phyloP scores from a whole-genome alignment of 768 basidiomycete genomes.

The Boletus eberwhitei region DNA sequence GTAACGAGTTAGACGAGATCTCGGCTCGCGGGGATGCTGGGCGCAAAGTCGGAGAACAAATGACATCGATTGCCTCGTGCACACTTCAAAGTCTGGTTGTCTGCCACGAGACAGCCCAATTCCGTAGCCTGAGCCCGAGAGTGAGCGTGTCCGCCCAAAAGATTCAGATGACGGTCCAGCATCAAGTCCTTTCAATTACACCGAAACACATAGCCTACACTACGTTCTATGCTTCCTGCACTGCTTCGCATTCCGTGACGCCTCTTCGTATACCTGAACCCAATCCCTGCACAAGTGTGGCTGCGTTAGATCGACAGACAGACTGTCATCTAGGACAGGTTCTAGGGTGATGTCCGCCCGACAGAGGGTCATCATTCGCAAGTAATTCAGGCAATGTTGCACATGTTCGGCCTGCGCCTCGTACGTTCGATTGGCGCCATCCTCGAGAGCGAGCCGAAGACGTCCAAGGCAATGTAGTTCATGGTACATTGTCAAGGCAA shows the following conservation, averaged over 20 bases:
- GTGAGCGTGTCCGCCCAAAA: too few relatives aligned
- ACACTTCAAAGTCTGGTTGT: too few relatives aligned
- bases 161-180: not conserved
- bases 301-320: conserved; percentile 21
- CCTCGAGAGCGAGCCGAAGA: conserved; percentile 25
- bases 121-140: too few relatives aligned
- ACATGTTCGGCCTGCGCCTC: conserved; percentile 22
- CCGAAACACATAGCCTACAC: not conserved
- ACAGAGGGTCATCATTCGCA: conserved; percentile 46
- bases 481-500: conserved; percentile 38
- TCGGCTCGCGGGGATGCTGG: too few relatives aligned
- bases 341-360: conserved; percentile 48
- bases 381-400: conserved; percentile 49
- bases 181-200: not conserved
- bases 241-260: conserved; percentile 9
- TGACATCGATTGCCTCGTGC: too few relatives aligned
- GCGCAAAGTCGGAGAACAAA: too few relatives aligned
- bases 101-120: too few relatives aligned
- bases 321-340: conserved; percentile 26
- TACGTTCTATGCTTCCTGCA: conserved; percentile 10
- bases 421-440: conserved; percentile 10
- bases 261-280: conserved; percentile 25
- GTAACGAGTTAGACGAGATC: too few relatives aligned
- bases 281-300: conserved; percentile 28
- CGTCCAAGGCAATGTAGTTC: conserved; percentile 36